A percentile compares a stretch with the other conserved stretches of the same genome.
phyloP scores from a whole-genome alignment of 1,284 basidiomycete genomes.

The Pseudozyma pruni region DNA sequence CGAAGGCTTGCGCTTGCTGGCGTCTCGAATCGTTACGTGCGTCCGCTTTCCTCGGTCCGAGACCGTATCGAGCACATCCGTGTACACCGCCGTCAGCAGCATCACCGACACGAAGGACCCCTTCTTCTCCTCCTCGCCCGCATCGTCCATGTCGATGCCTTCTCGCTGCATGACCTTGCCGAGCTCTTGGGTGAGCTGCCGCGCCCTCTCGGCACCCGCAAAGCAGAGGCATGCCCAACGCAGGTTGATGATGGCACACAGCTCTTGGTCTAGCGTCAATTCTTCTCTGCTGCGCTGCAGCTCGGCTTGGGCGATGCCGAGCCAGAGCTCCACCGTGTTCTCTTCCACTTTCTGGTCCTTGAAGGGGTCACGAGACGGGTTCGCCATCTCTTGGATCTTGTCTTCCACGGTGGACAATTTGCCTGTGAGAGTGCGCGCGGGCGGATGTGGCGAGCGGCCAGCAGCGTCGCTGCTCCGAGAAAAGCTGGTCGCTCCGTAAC shows the following conservation, averaged over 20 bases:
- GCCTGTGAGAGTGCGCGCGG: constrained; percentile 25
- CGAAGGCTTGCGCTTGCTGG: not conserved
- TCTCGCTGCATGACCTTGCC: constrained; percentile 38
- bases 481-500: constrained; percentile 28
- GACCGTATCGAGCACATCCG: constrained; percentile 41
- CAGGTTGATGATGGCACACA: constrained; percentile 42
- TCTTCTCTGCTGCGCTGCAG: constrained; percentile 27
- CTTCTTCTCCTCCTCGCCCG: constrained; percentile 36
- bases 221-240: constrained; percentile 48
- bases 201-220: constrained; percentile 36
- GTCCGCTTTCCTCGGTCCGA: constrained; percentile 33
- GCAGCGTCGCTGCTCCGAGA: constrained; percentile 6
- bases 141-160: constrained; percentile 38
- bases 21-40: constrained; percentile 17
- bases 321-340: constrained; percentile 43
- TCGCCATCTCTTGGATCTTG: constrained; percentile 43
- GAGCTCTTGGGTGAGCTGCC: constrained; percentile 38
- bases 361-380: constrained; percentile 29
- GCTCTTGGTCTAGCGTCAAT: constrained; percentile 36
- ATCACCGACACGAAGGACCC: constrained; percentile 34
- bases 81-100: constrained; percentile 43
- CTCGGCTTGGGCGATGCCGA: constrained; percentile 39
- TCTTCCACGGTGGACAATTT: constrained; percentile 36
- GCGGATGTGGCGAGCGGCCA: not conserved
- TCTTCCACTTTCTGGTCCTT: constrained; percentile 32